Evolutionary conservation across 345 rosid genomes (phyloP), one percentile per base, ranked within the genome.

Genomic region (Toxicodendron radicans): DNA sequence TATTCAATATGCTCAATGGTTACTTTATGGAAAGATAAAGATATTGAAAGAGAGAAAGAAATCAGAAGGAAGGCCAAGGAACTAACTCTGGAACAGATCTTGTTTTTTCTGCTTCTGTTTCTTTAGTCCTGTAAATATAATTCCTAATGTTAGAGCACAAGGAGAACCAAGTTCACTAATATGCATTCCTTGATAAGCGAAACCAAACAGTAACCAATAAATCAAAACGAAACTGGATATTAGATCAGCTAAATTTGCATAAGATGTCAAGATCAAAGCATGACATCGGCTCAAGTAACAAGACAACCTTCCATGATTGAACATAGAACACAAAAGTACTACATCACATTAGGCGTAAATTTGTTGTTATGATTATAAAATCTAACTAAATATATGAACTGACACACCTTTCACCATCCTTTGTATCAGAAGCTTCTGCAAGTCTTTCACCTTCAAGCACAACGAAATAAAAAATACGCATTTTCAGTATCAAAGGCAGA

Each of bases 31-130:
- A 12, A 7, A 7, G 9, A 49, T 63, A 52, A 8, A 27, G 24
- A 24, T 27, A 27, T 27, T 2, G 9, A 38, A 0, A 7, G 9
- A 38, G 6, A 38, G 43, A 38, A 38, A 38, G 43, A 0, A 43
- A 2, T 43, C 20, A 51, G 7, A 30, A 35, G 17, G 18, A 54
- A 35, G 62, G 60, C 16, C 35, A 43, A 12, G 11, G 58, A 62
- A 73, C 92, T 82, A 76, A 90, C 95, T 66, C 76, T 51, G 88
- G 79, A 53, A 52, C 20, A 45, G 72, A 78, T 83, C 81, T 70
- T 77, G 70, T 82, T 64, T 80, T 74, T 49, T 73, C 78, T 30
- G 46, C 49, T 23, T 66, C 79, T 52, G 71, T 57, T 64, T 78
- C 84, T 72, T 70, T 68, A 52, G 70, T 62, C 71, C 90, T 90